Percentiles rank a stretch among this genome's conserved stretches.
Conservation (phyloP, 306 rosid species). For the Castanea sativa region DNA sequence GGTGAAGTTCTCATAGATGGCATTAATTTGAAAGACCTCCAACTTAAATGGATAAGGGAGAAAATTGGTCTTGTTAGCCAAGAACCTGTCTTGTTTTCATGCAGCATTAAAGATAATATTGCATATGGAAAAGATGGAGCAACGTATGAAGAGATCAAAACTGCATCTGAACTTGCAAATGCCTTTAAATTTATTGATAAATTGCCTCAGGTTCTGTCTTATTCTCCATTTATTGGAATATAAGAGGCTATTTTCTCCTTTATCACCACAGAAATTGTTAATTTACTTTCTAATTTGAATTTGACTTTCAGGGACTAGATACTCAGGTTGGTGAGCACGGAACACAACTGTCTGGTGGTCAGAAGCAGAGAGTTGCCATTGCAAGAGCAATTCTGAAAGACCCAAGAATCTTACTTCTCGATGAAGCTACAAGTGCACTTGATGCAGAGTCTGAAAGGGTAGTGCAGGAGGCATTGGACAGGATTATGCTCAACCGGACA, state of each 20-base stretch:
- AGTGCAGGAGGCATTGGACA: constrained; percentile 89
- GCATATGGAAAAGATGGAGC: constrained; percentile 90
- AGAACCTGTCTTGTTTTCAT: constrained; percentile 80
- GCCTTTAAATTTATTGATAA: constrained; percentile 86
- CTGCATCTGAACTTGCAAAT: constrained; percentile 81
- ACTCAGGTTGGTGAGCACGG: constrained; percentile 93
- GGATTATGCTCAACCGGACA: constrained; percentile 80
- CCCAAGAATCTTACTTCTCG: constrained; percentile 79
- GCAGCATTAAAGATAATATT: constrained; percentile 82
- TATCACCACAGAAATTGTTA: not conserved
- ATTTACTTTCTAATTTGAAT: not conserved
- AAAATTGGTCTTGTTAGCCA: constrained; percentile 96
- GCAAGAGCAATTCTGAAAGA: constrained; percentile 88
- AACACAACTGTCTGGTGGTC: constrained; percentile 88
- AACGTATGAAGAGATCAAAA: constrained; percentile 67
- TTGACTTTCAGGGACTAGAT: constrained; percentile 63
- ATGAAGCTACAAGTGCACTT: constrained; percentile 95
- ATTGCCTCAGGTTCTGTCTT: constrained; percentile 66
- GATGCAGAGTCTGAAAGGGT: constrained; percentile 90
- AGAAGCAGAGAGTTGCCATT: constrained; percentile 86
- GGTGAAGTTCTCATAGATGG: constrained; percentile 82
- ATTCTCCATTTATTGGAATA: not conserved
- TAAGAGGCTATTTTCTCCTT: not conserved
- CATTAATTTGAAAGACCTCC: constrained; percentile 71
- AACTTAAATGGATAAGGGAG: constrained; percentile 84